Evolutionary conservation across 1,284 basidiomycete genomes (phyloP).

Genomic region (Microbotryomycetes sp.): DNA sequence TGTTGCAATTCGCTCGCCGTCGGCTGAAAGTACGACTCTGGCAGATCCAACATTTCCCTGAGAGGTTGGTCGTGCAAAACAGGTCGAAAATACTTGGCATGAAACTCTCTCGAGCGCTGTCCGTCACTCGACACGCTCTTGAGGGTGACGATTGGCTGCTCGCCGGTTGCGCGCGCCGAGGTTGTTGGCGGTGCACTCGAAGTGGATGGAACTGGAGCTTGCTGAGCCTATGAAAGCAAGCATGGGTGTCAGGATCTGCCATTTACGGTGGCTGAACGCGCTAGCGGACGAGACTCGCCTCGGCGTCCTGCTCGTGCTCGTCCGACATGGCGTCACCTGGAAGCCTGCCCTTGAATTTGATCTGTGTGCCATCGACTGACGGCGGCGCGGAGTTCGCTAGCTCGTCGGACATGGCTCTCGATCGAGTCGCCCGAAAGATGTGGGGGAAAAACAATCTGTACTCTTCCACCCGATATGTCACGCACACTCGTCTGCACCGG

Average conservation of each 20-base stretch:
- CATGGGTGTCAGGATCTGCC: not conserved
- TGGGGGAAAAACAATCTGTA: too few relatives aligned
- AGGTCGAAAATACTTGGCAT: constrained; percentile 16
- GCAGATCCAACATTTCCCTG: constrained; percentile 42
- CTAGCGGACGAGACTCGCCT: too few relatives aligned
- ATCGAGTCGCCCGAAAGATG: too few relatives aligned
- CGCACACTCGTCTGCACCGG: constrained; percentile 6
- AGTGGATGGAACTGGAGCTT: not conserved
- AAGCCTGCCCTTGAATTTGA: not conserved
- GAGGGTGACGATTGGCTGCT: constrained; percentile 4
- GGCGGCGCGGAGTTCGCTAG: too few relatives aligned
- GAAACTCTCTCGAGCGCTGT: constrained; percentile 7
- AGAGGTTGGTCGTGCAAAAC: not conserved
- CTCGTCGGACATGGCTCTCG: too few relatives aligned
- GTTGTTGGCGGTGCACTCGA: not conserved
- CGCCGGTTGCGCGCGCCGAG: not conserved
- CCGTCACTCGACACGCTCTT: constrained; percentile 9
- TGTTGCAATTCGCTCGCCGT: constrained; percentile 64
- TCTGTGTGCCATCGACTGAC: too few relatives aligned
- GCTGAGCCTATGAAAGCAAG: too few relatives aligned
- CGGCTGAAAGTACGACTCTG: constrained; percentile 66
- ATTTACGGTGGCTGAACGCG: too few relatives aligned
- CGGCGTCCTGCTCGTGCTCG: too few relatives aligned
- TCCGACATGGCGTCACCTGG: not conserved
- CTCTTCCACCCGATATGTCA: too few relatives aligned